phyloP scores from a whole-genome alignment of 768 basidiomycete species.

The Collybiopsis luxurians region DNA sequence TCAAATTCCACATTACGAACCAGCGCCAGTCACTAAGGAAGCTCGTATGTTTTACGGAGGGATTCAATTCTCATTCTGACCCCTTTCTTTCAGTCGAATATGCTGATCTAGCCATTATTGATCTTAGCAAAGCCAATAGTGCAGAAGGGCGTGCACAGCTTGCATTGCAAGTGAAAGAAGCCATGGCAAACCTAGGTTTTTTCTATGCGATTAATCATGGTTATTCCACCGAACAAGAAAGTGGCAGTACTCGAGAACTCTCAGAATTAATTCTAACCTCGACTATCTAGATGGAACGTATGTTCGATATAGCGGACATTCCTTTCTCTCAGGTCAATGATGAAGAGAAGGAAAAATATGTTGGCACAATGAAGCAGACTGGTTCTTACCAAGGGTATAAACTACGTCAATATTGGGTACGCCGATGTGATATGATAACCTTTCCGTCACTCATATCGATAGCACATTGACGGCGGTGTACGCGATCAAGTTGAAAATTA shows the following conservation, averaged over 20 bases:
- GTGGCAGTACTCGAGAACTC: not conserved
- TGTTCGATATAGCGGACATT: slow-evolving; percentile 47
- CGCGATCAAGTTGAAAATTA: slow-evolving; percentile 46
- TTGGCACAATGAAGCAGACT: slow-evolving; percentile 35
- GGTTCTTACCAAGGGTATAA: slow-evolving; percentile 57
- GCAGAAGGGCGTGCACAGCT: slow-evolving; percentile 25
- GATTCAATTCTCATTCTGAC: too few species aligned
- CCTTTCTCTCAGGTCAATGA: slow-evolving; percentile 36
- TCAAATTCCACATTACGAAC: slow-evolving; percentile 26
- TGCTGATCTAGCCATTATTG: slow-evolving; percentile 37
- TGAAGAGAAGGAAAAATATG: slow-evolving; percentile 41
- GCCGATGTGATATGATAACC: not conserved
- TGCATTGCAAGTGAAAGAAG: slow-evolving; percentile 30
- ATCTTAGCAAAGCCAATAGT: slow-evolving; percentile 29
- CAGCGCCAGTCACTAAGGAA: slow-evolving; percentile 29
- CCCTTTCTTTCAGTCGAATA: slow-evolving; percentile 32
- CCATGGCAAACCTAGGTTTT: slow-evolving; percentile 35
- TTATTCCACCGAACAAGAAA: slow-evolving; percentile 37
- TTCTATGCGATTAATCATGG: slow-evolving; percentile 52
- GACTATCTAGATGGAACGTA: slow-evolving; percentile 32
- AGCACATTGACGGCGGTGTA: slow-evolving; percentile 40
- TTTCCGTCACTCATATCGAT: not conserved
- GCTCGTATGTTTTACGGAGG: slow-evolving; percentile 24
- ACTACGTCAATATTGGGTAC: slow-evolving; percentile 46
- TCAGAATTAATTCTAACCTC: not conserved